Conservation (phyloP, 306 rosid genomes). For the Malus sylvestris region DNA sequence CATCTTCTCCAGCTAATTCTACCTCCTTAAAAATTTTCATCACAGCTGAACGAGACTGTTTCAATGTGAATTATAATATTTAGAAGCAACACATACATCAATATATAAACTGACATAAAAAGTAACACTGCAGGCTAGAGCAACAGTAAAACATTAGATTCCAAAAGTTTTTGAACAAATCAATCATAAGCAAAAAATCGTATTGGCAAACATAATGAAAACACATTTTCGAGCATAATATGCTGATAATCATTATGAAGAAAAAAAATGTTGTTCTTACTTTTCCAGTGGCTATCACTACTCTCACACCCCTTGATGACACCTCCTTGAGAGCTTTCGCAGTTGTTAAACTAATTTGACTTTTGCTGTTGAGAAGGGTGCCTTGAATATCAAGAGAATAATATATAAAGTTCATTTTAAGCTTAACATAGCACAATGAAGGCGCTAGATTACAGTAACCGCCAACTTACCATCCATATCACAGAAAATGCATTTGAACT, state of each 20-base stretch:
- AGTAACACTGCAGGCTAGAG: background rate
- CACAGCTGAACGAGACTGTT: conserved; percentile 89
- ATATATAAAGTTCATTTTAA: conserved; percentile 3
- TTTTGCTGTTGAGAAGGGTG: conserved; percentile 81
- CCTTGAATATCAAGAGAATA: conserved; percentile 37
- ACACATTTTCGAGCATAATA: background rate
- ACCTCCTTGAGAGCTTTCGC: conserved; percentile 73
- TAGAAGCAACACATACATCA: background rate
- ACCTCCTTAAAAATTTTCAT: conserved; percentile 55
- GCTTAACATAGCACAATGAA: conserved; percentile 8
- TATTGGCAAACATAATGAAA: background rate
- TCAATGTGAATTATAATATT: conserved; percentile 17
- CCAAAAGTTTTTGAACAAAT: background rate
- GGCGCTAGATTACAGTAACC: background rate
- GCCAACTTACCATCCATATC: conserved; percentile 86
- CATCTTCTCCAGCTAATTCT: conserved; percentile 77
- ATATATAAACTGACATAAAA: background rate
- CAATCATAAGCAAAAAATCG: background rate
- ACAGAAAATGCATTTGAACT: conserved; percentile 83
- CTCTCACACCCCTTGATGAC: conserved; percentile 71
- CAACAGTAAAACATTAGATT: conserved; percentile 1
- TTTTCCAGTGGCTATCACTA: conserved; percentile 97
- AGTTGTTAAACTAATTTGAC: conserved; percentile 60
- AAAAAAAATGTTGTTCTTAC: conserved; percentile 38
- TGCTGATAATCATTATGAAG: background rate